A percentile compares a stretch with the other conserved stretches of the same genome.
phyloP scores from a whole-genome alignment of 306 rosid genomes.

The Betula pendula region DNA sequence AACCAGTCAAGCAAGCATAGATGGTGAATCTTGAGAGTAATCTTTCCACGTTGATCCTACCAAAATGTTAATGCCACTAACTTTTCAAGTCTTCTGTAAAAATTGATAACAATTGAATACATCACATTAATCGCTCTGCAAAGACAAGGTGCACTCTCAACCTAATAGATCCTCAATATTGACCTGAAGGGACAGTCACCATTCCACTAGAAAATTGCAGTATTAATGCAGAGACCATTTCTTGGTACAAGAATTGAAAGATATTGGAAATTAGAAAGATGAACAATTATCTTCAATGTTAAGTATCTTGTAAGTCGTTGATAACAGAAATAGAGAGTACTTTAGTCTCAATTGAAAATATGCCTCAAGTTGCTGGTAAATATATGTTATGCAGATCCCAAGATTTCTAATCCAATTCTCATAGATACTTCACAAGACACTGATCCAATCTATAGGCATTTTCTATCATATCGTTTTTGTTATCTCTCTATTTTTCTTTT shows the following conservation, averaged over 20 bases:
- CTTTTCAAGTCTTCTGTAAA: slow-evolving; percentile 1
- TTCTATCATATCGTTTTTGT: neutral
- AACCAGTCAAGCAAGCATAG: neutral
- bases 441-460: neutral
- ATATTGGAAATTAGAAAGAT: neutral
- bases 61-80: neutral
- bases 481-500: neutral
- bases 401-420: too few relatives aligned
- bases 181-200: slow-evolving; percentile 11
- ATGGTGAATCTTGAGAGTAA: too few relatives aligned
- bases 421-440: neutral
- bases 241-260: neutral
- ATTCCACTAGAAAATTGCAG: neutral
- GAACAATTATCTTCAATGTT: slow-evolving; percentile 5
- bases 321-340: neutral
- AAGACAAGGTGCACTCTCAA: slow-evolving; percentile 10
- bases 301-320: neutral
- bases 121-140: neutral
- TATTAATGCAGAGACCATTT: slow-evolving; percentile 11
- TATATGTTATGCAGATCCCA: too few relatives aligned
- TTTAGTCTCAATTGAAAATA: neutral
- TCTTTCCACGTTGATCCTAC: too few relatives aligned
- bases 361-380: neutral
- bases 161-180: slow-evolving; percentile 1
- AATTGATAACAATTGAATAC: neutral